Base-by-base conservation (phyloP, 73 alveolate species). In the Halteria grandinella region DNA sequence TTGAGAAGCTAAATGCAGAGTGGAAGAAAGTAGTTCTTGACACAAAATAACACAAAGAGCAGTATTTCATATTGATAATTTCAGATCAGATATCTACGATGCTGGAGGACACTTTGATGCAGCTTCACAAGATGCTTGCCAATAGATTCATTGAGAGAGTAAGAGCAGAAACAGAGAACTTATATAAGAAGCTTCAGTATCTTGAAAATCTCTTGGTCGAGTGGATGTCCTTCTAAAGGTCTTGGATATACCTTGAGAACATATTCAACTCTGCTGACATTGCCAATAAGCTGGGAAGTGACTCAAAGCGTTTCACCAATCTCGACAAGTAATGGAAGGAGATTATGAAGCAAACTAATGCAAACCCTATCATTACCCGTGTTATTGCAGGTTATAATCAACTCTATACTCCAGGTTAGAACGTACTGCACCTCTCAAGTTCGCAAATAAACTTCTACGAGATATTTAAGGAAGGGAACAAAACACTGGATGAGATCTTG, bases 221-320 rank as follows among this genome's bases (percentile, higher is more conserved):
- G 91, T 96, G 99, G 99, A 81, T 95, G 80, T 81, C 90, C 57
- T 99, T 94, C 44, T 98, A 98, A 86, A 87, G 95, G 78, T 94
- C 96, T 52, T 98, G 99, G 99, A 97, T 96, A 87, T 98, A 98
- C 88, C 78, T 96, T 49, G 98, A 95, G 87, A 88, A 73, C 75
- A 94, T 94, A 57, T 94, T 92, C 83, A 75, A 81, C 55, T 83
- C 97, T 39, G 95, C 98, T 18, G 98, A 97, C 71, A 88, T 95
- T 83, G 90, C 91, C 12, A 90, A 91, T 52, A 95, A 88, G 58
- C 83, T 97, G 79, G 90, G 91, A 2, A 55, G 80, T 27, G 98
- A 77, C 27, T 63, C 83, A 10, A 55, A 74, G 82, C 57, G 43
- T 28, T 77, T 86, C 75, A 6, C n/a, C 10, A 43, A 60, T 7